Evolutionary conservation across 345 rosid species (phyloP).

Genomic region (Eucalyptus brandiana): DNA sequence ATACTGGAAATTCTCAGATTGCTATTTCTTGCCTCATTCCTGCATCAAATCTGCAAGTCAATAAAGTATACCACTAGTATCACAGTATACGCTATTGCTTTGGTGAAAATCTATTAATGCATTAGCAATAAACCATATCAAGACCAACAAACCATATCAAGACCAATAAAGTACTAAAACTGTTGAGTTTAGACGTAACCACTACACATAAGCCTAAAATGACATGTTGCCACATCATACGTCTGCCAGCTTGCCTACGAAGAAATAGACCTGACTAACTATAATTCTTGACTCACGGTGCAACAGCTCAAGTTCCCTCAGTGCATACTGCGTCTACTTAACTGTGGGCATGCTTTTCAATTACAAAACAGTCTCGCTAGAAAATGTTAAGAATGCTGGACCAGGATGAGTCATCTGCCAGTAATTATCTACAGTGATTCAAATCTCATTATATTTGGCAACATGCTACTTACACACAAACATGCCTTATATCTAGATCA

Average conservation of each 20-base stretch:
- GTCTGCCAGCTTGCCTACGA: neutral
- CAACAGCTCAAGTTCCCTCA: neutral
- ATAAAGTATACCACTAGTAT: neutral
- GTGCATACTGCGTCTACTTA: neutral
- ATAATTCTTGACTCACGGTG: neutral
- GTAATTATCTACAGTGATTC: neutral
- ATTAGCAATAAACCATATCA: neutral
- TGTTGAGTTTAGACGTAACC: neutral
- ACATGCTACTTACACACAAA: neutral
- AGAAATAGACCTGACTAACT: neutral
- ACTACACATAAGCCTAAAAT: neutral
- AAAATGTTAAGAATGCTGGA: neutral
- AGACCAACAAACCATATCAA: neutral
- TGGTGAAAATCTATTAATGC: neutral
- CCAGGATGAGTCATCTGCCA: neutral
- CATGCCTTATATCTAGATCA: neutral
- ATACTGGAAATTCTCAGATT: constrained; percentile 5
- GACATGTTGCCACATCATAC: neutral
- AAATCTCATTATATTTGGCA: neutral
- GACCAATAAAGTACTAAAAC: neutral
- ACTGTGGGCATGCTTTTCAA: neutral
- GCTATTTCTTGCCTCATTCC: constrained; percentile 31
- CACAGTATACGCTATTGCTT: neutral
- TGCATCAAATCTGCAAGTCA: constrained; percentile 6
- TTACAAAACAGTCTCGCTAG: neutral